Percentiles rank a stretch among this genome's conserved stretches.
Conservation (phyloP, 371 early-diverging fungal genomes). For the Lichtheimia corymbifera region DNA sequence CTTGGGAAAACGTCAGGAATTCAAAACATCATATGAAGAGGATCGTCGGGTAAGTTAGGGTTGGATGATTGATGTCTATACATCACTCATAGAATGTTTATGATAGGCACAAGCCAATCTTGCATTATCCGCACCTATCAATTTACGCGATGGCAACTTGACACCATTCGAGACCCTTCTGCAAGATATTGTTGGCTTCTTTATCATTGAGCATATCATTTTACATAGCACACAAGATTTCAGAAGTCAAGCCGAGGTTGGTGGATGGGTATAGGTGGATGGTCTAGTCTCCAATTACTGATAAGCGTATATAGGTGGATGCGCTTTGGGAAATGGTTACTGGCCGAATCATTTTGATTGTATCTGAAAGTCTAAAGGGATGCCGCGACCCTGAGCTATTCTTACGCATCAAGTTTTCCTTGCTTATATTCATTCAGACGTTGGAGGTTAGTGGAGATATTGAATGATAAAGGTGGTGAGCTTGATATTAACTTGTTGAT, state of each 20-base stretch:
- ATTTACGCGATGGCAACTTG: conserved; percentile 65
- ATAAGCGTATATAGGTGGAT: conserved; percentile 61
- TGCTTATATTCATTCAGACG: conserved; percentile 87
- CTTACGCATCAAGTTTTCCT: conserved; percentile 69
- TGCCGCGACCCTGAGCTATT: conserved; percentile 81
- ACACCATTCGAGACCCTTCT: conserved; percentile 73
- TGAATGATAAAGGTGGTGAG: not conserved
- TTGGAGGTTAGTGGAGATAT: conserved; percentile 67
- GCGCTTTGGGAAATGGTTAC: conserved; percentile 88
- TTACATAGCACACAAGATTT: conserved; percentile 90
- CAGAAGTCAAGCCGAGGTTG: conserved; percentile 74
- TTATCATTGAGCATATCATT: conserved; percentile 91
- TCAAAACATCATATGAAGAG: conserved; percentile 88
- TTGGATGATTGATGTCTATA: conserved; percentile 2
- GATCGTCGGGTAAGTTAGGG: conserved; percentile 70
- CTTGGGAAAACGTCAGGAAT: conserved; percentile 82
- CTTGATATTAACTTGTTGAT: not conserved
- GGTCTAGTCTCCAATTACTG: not conserved
- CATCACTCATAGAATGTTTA: not conserved
- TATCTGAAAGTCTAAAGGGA: conserved; percentile 76
- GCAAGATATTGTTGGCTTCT: conserved; percentile 93
- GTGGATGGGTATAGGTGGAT: conserved; percentile 32
- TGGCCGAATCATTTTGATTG: conserved; percentile 74
- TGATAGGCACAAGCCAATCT: conserved; percentile 74
- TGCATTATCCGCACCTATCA: conserved; percentile 63